Conservation (phyloP, 768 basidiomycete genomes). For the Neoboletus subvelutipes region DNA sequence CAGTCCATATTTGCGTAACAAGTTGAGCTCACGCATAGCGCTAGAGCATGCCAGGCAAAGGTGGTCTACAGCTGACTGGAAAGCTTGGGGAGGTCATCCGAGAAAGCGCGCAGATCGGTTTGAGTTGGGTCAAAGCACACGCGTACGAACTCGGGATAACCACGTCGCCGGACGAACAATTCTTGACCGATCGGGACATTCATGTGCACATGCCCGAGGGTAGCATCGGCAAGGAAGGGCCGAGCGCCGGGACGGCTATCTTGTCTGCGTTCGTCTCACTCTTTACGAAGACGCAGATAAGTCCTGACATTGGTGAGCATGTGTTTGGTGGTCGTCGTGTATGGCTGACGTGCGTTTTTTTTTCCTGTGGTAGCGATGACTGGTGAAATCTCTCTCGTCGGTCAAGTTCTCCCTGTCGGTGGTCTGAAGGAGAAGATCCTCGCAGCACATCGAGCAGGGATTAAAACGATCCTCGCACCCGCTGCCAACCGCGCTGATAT, state of each 20-base stretch:
- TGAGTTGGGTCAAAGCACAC: conserved; percentile 92
- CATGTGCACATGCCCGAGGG: conserved; percentile 99
- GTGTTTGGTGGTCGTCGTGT: background rate
- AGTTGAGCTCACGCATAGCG: background rate
- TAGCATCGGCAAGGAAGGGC: conserved; percentile 91
- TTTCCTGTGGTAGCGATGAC: conserved; percentile 84
- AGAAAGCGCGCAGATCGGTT: conserved; percentile 92
- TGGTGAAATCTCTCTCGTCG: conserved; percentile 94
- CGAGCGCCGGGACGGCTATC: conserved; percentile 94
- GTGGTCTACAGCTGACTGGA: conserved; percentile 87
- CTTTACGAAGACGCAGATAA: conserved; percentile 81
- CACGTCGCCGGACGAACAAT: conserved; percentile 62
- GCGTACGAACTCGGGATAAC: conserved; percentile 90
- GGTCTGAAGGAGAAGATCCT: conserved; percentile 96
- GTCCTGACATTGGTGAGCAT: conserved; percentile 81
- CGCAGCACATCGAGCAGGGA: conserved; percentile 94
- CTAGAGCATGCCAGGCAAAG: conserved; percentile 96
- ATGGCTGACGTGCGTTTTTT: background rate
- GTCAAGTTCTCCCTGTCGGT: conserved; percentile 94
- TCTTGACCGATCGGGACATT: conserved; percentile 82
- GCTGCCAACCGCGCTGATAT: conserved; percentile 91
- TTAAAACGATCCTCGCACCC: conserved; percentile 87
- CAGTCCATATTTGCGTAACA: background rate
- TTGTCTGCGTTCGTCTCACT: conserved; percentile 88
- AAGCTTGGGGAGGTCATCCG: conserved; percentile 98